Conservation (phyloP, 768 basidiomycete species). For the Termitomyces sp. region DNA sequence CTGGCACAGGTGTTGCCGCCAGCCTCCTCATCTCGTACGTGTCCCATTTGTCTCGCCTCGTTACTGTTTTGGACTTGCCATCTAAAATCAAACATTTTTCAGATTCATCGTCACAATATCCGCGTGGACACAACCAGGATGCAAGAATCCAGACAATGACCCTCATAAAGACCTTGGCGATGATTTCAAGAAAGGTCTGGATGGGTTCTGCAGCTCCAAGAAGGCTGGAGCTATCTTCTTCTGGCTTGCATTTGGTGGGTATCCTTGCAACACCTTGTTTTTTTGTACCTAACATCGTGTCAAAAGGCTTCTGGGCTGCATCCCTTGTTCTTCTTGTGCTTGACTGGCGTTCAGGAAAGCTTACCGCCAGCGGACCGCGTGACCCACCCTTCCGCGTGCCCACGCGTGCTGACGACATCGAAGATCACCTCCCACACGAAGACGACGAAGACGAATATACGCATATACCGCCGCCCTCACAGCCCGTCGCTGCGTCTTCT, state of each 20-base stretch:
- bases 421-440: conserved; percentile 23
- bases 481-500: background rate
- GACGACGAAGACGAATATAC: conserved; percentile 39
- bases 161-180: conserved; percentile 64
- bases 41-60: background rate
- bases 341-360: conserved; percentile 71
- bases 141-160: conserved; percentile 79
- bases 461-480: conserved; percentile 36
- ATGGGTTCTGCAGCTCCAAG: conserved; percentile 89
- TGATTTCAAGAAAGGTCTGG: conserved; percentile 60
- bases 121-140: conserved; percentile 86
- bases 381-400: conserved; percentile 65
- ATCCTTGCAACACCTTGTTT: background rate
- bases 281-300: background rate
- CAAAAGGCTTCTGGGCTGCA: conserved; percentile 67
- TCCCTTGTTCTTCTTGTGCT: conserved; percentile 61
- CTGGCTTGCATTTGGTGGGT: conserved; percentile 77
- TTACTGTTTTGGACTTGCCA: background rate
- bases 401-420: conserved; percentile 47
- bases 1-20: conserved; percentile 58
- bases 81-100: background rate
- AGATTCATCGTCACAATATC: conserved; percentile 77
- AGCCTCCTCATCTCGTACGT: conserved; percentile 77
- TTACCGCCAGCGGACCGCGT: conserved; percentile 42
- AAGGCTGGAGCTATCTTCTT: conserved; percentile 88